Conservation (phyloP, 2,329 filamentous ascomycete genomes). For the Apiospora saccharicola region DNA sequence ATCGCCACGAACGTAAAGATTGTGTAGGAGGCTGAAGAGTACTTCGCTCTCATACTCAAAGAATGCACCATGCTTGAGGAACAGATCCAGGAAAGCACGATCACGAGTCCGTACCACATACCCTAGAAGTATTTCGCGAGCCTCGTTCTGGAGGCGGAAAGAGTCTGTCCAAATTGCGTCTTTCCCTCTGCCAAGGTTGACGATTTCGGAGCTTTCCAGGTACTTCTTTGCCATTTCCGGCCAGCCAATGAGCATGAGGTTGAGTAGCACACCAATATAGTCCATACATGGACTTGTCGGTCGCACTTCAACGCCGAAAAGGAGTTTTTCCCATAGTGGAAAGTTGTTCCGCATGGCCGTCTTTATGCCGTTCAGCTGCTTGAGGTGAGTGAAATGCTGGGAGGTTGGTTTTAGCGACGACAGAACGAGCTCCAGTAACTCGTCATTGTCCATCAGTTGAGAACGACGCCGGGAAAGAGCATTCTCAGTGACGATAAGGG, state of each 20-base stretch:
- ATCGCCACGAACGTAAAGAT: slow-evolving; percentile 18
- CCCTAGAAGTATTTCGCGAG: background rate
- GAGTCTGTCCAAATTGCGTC: background rate
- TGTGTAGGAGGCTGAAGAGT: slow-evolving; percentile 29
- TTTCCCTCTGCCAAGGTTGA: background rate
- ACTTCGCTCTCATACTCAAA: slow-evolving; percentile 31
- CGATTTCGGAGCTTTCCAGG: slow-evolving; percentile 24
- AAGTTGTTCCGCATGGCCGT: slow-evolving; percentile 22
- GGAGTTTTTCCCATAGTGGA: slow-evolving; percentile 28
- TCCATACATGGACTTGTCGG: background rate
- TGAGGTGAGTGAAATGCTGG: slow-evolving; percentile 25
- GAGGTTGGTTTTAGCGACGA: slow-evolving; percentile 27
- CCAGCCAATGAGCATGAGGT: slow-evolving; percentile 30
- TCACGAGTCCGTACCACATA: slow-evolving; percentile 7
- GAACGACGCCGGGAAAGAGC: background rate
- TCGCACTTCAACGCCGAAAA: background rate
- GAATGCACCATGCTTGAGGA: slow-evolving; percentile 25
- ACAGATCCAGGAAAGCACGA: background rate
- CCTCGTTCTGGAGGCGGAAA: background rate
- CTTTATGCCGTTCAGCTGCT: background rate
- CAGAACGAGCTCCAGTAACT: slow-evolving; percentile 27
- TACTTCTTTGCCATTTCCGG: slow-evolving; percentile 29
- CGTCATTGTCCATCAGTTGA: background rate
- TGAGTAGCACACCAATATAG: slow-evolving; percentile 27
- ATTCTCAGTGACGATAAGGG: background rate